A percentile compares a stretch with the other conserved stretches of the same genome.
These are phyloP conservation scores for Pascua guehoae DNA, from an alignment of 1,284 basidiomycete species.

Conservation along the genomic window DNA sequence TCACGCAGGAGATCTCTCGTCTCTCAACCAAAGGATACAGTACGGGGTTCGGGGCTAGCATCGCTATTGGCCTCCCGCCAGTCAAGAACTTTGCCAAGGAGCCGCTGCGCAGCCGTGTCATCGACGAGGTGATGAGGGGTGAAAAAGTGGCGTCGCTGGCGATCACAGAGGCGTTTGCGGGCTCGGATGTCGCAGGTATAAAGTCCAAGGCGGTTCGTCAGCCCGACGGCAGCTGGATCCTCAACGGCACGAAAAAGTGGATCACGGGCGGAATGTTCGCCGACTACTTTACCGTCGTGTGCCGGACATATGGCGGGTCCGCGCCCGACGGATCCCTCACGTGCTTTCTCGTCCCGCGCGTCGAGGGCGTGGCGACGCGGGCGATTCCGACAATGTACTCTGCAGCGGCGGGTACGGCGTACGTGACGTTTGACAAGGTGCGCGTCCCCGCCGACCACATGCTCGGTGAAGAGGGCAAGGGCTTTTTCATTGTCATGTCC, in stretches of 20 bases:
- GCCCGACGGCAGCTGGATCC: conserved; percentile 72
- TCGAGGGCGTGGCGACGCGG: conserved; percentile 75
- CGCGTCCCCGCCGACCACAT: conserved; percentile 81
- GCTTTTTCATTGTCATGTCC: conserved; percentile 67
- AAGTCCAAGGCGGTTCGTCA: conserved; percentile 77
- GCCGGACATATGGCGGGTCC: conserved; percentile 12
- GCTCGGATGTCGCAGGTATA: conserved; percentile 80
- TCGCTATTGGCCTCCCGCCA: conserved; percentile 69
- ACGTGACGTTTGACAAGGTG: conserved; percentile 82
- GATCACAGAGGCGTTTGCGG: conserved; percentile 86
- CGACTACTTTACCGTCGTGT: conserved; percentile 47
- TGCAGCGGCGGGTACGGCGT: conserved; percentile 73
- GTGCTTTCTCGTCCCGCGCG: conserved; percentile 73
- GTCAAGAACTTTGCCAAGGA: conserved; percentile 60
- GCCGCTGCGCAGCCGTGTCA: conserved; percentile 55
- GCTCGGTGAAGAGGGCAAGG: conserved; percentile 75
- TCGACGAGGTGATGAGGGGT: conserved; percentile 72
- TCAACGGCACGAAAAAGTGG: conserved; percentile 88
- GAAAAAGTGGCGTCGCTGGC: conserved; percentile 71
- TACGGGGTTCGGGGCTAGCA: conserved; percentile 70
- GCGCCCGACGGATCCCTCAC: conserved; percentile 70
- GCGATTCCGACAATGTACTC: conserved; percentile 82
- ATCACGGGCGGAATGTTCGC: conserved; percentile 75
- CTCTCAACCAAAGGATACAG: conserved; percentile 76
- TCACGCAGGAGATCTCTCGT: conserved; percentile 80